Base-by-base conservation (phyloP, 257 asterid species). In the Cynanchum wilfordii region DNA sequence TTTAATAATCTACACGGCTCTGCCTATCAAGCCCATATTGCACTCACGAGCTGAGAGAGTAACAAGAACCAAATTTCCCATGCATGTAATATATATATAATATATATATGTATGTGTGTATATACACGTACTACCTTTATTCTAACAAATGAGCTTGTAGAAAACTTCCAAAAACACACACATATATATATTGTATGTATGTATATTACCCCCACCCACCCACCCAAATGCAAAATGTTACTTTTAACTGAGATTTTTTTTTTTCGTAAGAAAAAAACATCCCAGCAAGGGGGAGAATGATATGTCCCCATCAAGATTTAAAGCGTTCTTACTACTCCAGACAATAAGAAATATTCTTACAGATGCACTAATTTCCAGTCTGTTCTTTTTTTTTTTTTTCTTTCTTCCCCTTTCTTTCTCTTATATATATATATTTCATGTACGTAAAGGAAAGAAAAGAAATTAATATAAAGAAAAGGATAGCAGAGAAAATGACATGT, bases 401-500 rank as follows among this genome's bases (percentile, higher is more conserved):
- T 1, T 15, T 33, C n/a, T 69, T 52, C 11, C 38, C 20, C 16
- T 0, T 30, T 10, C 0, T 0, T 44, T 33, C 27, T 38, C 40
- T 29, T 51, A 64, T 57, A 36, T n/a, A 64, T n/a, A 8, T n/a
- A 47, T 52, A n/a, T 16, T 65, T 6, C 69, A n/a, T 45, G 62
- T 17, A 29, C 4, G 19, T 50, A 50, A 50, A 49, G 10, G 24
- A 17, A 42, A 42, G 45, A 10, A 7, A 7, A 42, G 47, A 42
- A 42, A 42, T 42, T 42, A 10, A 1, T 30, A 24, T 2, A 59
- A 12, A 12, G 66, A 20, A 73, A 15, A 22, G 20, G 50, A 13
- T 69, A 69, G 57, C 29, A 63, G 1, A 62, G 72, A 76, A 62
- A 76, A 52, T 50, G 76, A 52, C 72, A 38, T 52, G 63, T 51